phyloP scores from a whole-genome alignment of 192 early-diverging fungal genomes.

The Umbelopsis sp. region DNA sequence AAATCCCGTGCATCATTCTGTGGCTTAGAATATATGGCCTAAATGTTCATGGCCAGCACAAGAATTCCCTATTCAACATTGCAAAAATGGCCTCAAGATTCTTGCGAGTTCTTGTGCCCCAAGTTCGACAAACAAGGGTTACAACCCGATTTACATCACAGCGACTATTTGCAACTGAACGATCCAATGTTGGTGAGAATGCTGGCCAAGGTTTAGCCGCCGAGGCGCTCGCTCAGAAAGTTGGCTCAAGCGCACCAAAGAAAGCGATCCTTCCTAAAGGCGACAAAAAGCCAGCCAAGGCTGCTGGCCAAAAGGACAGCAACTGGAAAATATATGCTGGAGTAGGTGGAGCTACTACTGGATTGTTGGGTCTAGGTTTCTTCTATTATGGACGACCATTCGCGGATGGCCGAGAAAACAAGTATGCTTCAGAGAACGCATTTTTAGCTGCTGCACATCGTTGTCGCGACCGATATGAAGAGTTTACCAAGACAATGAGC shows the following conservation, averaged over 20 bases:
- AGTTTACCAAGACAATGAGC: slow-evolving; percentile 41
- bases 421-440: slow-evolving; percentile 33
- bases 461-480: slow-evolving; percentile 28
- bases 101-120: not conserved
- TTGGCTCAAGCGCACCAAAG: slow-evolving; percentile 30
- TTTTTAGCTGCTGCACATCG: slow-evolving; percentile 35
- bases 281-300: slow-evolving; percentile 54
- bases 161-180: not conserved
- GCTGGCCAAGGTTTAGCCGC: slow-evolving; percentile 41
- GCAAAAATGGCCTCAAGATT: slow-evolving; percentile 9
- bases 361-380: slow-evolving; percentile 34
- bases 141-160: not conserved
- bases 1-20: not conserved
- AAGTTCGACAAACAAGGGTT: not conserved
- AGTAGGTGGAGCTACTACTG: slow-evolving; percentile 35
- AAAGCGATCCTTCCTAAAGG: slow-evolving; percentile 51
- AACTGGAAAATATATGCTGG: slow-evolving; percentile 41
- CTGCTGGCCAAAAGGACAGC: slow-evolving; percentile 39
- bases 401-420: slow-evolving; percentile 37
- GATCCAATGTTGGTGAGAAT: not conserved
- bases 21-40: not conserved
- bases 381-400: slow-evolving; percentile 48
- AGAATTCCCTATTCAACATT: not conserved
- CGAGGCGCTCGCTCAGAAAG: slow-evolving; percentile 47
- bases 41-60: not conserved